Evolutionary conservation across 441 rosid genomes (phyloP), one percentile per base, ranked within the genome.

Genomic region (Gossypium laxum): DNA sequence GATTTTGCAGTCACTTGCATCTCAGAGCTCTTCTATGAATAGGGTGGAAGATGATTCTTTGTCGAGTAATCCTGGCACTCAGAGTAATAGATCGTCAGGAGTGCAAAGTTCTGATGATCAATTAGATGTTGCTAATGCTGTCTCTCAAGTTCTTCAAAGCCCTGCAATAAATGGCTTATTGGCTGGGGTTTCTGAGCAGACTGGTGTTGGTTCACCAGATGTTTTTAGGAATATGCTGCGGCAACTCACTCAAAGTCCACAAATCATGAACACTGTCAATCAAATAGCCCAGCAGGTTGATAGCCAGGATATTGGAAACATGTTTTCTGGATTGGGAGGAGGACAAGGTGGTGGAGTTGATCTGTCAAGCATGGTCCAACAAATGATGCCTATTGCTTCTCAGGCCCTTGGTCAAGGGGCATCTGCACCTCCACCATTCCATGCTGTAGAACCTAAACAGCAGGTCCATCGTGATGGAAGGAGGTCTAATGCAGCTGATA

Each of bases 351-450:
- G 93, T 2, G 86, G 97, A 52, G 34, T 88, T 70, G 95, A 91
- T 83, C 77, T 91, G 77, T 91, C 97, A 15, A 83, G 85, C 72
- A 87, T 95, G 91, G 81, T 95, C 45, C 97, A 87, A 72, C 96
- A 88, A 78, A 92, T 92, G 97, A 91, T 95, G 98, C 99, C 97
- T 51, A 81, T 89, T 52, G 97, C 92, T 70, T 88, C 98, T 34
- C 96, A 85, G 80, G 96, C 93, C 70, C 85, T 95, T 47, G 80
- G 82, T 48, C 81, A 75, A 59, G 96, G 89, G 51, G 51, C 85
- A 21, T 67, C 75, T 32, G 66, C 74, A 72, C 52, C 82, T 56
- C 48, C 12, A 5, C 58, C 68, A 5, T 28, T 71, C 59, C 18
- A 57, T 26, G 48, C 56, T 19, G 48, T 28, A 18, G 77, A 55